Base-by-base conservation (phyloP, 768 basidiomycete species). In the Podaxis rugospora region DNA sequence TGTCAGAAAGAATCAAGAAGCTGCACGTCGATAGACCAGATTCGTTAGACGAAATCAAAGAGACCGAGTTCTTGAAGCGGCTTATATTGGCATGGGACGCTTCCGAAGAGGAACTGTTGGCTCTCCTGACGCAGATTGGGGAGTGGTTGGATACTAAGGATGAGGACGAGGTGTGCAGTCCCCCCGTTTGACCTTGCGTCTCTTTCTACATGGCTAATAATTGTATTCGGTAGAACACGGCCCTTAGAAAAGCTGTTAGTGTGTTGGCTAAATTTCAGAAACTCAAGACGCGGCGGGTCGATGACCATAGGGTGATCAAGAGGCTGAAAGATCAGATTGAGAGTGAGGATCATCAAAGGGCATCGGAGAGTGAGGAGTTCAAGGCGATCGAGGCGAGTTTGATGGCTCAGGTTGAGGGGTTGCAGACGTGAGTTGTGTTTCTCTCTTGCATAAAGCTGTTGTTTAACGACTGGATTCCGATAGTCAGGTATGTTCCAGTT, bases 21-120 rank as follows among this genome's bases (percentile, higher is more conserved):
- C 73, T 90, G n/a, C 85, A 88, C 70, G 81, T 90, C 66, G 87
- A 84, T 65, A 76, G 75, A 27, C 71, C 74, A 14, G 72, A 75
- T 28, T 76, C 74, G 11, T 65, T 70, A 50, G 72, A 76, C 39
- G 74, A 75, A 40, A 67, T 67, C 51, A 72, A 70, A 59, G 78
- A 76, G 51, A 54, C 70, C 21, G 74, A 77, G 55, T 68, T 78
- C 40, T 53, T 81, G 42, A 71, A 76, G 62, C 70, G 72, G 57
- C 65, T 80, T 7, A 70, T 71, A 1, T 46, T 77, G 28, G 67
- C 74, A 37, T 81, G 79, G 74, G 77, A 80, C 51, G 70, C 74
- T 16, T 71, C 77, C 25, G 69, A 75, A 2, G 70, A 73, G 4
- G 72, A 76, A 44, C 55, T 75, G 50, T 50, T 70, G 49, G 75